Evolutionary conservation across 2,329 filamentous ascomycete species (phyloP), one percentile per base, ranked within the genome.

Genomic region (Aspergillus flavus): DNA sequence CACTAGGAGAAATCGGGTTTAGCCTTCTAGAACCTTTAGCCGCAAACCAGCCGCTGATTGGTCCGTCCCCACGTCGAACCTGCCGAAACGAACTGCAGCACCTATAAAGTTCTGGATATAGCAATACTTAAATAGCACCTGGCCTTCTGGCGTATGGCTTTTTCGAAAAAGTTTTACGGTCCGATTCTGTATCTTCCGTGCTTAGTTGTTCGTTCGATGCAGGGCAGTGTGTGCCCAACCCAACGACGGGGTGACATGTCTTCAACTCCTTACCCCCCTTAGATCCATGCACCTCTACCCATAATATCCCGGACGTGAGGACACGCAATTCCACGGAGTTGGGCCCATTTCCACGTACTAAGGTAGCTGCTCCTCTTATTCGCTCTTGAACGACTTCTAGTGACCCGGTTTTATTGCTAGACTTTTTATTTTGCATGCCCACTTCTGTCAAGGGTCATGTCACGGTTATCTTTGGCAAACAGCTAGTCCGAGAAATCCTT

Each of bases 181-280:
- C 19, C 21, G 32, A 36, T 39, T 16, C 14, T 3, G n/a, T 36
- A 26, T 41, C 39, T 39, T 4, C 12, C 7, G 32, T 55, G 32
- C 34, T 55, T 55, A 55, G 52, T 55, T 39, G 52, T 55, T 11
- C n/a, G 21, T 39, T 9, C 34, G 12, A 21, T 55, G 34, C 34
- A 39, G n/a, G 52, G 32, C 36, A 55, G 32, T 12, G n/a, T 55
- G 32, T 55, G 32, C 52, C 52, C 52, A 55, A 55, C 21, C 52
- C 21, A 39, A 26, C 11, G 16, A 55, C 14, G n/a, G 52, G 32
- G 23, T 55, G 52, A 55, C 52, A 55, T 36, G 52, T 55, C 52
- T 55, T n/a, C 34, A 39, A 23, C 4, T 55, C 34, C 52, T 55
- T 11, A 55, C 32, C 52, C 21, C 34, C 52, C 52, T 55, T 39